Percentiles rank a stretch among this genome's conserved stretches.
Evolutionary conservation across 225 moss, liverwort and hornwort species (phyloP).

Genomic region (Marchantia polymorpha): DNA sequence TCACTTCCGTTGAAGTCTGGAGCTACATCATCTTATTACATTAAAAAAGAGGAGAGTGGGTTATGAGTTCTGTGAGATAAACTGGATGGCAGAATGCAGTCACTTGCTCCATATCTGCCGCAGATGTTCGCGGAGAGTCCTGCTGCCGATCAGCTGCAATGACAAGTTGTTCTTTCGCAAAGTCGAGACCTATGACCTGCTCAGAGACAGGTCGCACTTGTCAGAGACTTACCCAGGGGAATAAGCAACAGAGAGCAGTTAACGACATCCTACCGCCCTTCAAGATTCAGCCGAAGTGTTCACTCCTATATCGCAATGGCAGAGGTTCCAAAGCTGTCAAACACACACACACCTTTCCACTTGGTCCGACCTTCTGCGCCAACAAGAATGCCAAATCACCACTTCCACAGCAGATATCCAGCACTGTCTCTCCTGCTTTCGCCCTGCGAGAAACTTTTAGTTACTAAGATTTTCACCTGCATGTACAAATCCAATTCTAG

Average conservation of each 20-base stretch:
- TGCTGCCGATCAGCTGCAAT: constrained; percentile 63
- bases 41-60: background rate
- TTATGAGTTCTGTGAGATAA: background rate
- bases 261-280: background rate
- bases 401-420: constrained; percentile 96
- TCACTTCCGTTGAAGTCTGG: no score
- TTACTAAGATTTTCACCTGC: background rate
- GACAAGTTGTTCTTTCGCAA: constrained; percentile 80
- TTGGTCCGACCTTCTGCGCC: constrained; percentile 51
- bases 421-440: constrained; percentile 52
- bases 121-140: constrained; percentile 22
- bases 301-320: background rate
- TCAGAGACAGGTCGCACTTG: background rate
- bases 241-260: background rate
- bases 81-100: background rate
- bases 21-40: no score
- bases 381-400: constrained; percentile 82
- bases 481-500: background rate
- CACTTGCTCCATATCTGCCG: constrained; percentile 41
- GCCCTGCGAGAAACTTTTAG: constrained; percentile 30
- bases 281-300: background rate
- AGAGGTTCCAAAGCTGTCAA: background rate
- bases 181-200: constrained; percentile 73
- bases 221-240: background rate
- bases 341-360: constrained; percentile 45